Evolutionary conservation across 768 basidiomycete genomes (phyloP).

Genomic region (Lentinula aciculospora): DNA sequence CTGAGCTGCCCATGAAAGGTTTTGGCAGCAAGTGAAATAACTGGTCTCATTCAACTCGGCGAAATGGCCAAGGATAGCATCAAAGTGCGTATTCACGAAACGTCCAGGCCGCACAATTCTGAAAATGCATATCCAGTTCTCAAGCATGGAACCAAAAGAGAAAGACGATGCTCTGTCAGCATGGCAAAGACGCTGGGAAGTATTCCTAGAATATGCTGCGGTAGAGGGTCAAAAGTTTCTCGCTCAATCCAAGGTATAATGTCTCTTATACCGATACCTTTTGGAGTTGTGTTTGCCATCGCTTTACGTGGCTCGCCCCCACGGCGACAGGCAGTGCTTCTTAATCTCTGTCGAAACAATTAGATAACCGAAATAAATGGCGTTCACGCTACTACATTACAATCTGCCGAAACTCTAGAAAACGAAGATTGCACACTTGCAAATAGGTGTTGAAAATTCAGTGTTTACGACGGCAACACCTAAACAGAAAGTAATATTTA

Average conservation of each 20-base stretch:
- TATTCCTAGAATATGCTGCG: constrained; percentile 33
- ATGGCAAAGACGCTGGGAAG: constrained; percentile 47
- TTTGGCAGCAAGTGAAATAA: constrained; percentile 62
- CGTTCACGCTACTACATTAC: too few relatives aligned
- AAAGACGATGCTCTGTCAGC: constrained; percentile 34
- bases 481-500: too few relatives aligned
- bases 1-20: constrained; percentile 30
- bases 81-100: constrained; percentile 28
- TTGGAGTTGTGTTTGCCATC: too few relatives aligned
- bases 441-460: too few relatives aligned
- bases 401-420: too few relatives aligned
- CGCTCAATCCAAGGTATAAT: not conserved
- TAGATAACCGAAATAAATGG: too few relatives aligned
- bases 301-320: too few relatives aligned
- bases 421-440: too few relatives aligned
- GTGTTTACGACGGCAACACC: too few relatives aligned
- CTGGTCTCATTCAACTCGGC: constrained; percentile 56
- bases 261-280: too few relatives aligned
- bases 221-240: not conserved
- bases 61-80: constrained; percentile 64
- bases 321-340: too few relatives aligned
- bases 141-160: constrained; percentile 39
- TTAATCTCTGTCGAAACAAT: too few relatives aligned
- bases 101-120: not conserved
- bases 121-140: constrained; percentile 16